Base-by-base conservation (phyloP, 164 flowering plant genomes). In the Liquidambar formosana region DNA sequence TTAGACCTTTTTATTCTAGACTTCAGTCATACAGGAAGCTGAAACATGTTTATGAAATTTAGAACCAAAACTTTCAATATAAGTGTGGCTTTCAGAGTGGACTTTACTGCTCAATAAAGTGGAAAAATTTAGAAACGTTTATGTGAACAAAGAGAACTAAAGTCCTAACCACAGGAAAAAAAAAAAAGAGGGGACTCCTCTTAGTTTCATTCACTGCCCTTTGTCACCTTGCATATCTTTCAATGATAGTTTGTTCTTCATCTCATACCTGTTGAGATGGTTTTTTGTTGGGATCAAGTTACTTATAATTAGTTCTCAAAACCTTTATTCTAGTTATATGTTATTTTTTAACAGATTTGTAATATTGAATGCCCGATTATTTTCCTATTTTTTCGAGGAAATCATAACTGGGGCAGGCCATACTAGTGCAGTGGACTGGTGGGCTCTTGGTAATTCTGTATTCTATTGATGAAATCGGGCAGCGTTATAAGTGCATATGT, bases 341-440 rank as follows among this genome's bases (percentile, higher is more conserved):
- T n/a, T n/a, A n/a, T n/a, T n/a, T n/a, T n/a, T n/a, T n/a, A n/a
- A 26, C 0, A 47, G 15, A 14, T 21, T 26, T 70, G 23, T 43
- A 15, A 9, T 21, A 12, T 19, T 68, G 23, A 60, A 51, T 69
- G 23, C n/a, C 18, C 43, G n/a, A 14, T 46, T 15, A 18, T 26
- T 58, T 60, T 8, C 45, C 61, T n/a, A 44, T 61, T 52, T 56
- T 70, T 72, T 75, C 67, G 83, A 94, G 99, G 99, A 95, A 85
- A 95, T 95, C 66, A 88, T 95, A 26, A 80, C 87, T 57, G 99
- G 99, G 48, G 90, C 93, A 45, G 99, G 99, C 52, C 99, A 95
- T 80, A 87, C 93, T 43, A 95, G 99, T 81, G 99, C 97, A 65
- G 97, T 94, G 74, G 99, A 94, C 71, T 92, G 99, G 99, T 95